phyloP scores from a whole-genome alignment of 805 yeast species.

The Metschnikowia vanudenii region DNA sequence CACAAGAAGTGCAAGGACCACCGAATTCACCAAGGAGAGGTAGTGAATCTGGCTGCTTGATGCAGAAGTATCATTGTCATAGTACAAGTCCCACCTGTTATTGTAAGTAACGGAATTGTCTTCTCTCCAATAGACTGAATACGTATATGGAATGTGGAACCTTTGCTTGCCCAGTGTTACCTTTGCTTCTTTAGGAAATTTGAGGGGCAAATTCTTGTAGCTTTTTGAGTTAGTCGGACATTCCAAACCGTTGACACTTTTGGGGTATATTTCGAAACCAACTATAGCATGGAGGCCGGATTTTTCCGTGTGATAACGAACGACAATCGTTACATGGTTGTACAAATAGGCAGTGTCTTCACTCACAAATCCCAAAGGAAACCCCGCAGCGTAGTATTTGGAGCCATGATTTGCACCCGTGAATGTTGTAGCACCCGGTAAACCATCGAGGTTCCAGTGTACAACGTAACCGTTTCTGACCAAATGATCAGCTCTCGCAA shows the following conservation, averaged over 20 bases:
- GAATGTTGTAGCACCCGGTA: constrained; percentile 88
- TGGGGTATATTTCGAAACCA: constrained; percentile 88
- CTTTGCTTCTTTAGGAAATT: constrained; percentile 28
- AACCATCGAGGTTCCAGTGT: constrained; percentile 80
- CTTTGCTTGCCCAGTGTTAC: constrained; percentile 27
- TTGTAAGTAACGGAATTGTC: constrained; percentile 64
- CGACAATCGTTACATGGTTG: constrained; percentile 79
- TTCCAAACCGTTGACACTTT: constrained; percentile 60
- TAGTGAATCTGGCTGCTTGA: constrained; percentile 60
- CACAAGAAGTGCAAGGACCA: constrained; percentile 60
- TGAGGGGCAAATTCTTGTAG: constrained; percentile 55
- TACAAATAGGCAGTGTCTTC: constrained; percentile 59
- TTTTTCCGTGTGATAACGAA: constrained; percentile 59
- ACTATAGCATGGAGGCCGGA: constrained; percentile 57
- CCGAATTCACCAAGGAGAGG: constrained; percentile 71
- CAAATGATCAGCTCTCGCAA: constrained; percentile 57
- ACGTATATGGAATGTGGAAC: constrained; percentile 69
- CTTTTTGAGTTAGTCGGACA: constrained; percentile 76
- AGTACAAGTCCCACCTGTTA: constrained; percentile 72
- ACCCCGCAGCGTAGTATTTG: constrained; percentile 81
- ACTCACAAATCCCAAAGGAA: constrained; percentile 72
- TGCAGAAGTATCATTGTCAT: constrained; percentile 50
- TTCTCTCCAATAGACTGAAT: constrained; percentile 86
- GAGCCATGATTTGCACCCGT: constrained; percentile 54
- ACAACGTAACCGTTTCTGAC: constrained; percentile 70